Evolutionary conservation across 1,284 basidiomycete species (phyloP).

Genomic region (Apiotrichum brassicae): DNA sequence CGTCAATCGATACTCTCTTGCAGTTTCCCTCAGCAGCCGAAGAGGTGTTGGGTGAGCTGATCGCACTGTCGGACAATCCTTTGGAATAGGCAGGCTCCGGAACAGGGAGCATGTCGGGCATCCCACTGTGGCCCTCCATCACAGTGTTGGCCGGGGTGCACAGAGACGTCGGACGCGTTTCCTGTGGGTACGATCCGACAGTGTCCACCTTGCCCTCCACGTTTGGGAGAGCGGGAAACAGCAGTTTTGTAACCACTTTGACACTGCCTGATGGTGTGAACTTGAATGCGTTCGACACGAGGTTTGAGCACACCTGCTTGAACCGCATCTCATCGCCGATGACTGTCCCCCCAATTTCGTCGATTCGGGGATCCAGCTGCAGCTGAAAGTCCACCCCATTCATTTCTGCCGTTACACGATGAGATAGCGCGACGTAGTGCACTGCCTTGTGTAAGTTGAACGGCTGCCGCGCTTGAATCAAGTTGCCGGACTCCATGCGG

Average conservation of each 20-base stretch:
- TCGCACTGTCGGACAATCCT: no score
- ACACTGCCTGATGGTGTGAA: slow-evolving; percentile 63
- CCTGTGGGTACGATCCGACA: background rate
- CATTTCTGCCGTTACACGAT: slow-evolving; percentile 67
- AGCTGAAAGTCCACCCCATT: slow-evolving; percentile 62
- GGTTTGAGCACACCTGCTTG: slow-evolving; percentile 61
- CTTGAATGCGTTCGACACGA: slow-evolving; percentile 50
- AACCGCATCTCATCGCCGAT: slow-evolving; percentile 59
- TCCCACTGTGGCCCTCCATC: no score
- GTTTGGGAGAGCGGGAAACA: slow-evolving; percentile 15
- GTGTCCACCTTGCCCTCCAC: background rate
- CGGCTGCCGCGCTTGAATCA: slow-evolving; percentile 51
- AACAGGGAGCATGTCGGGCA: no score
- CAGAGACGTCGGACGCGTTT: background rate
- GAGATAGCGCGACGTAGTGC: slow-evolving; percentile 68
- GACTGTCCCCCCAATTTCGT: slow-evolving; percentile 53
- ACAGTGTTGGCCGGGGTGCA: background rate
- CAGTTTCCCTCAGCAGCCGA: background rate
- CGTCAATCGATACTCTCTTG: background rate
- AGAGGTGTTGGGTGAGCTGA: background rate
- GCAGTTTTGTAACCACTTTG: slow-evolving; percentile 40
- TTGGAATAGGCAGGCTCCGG: no score
- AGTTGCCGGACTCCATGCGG: slow-evolving; percentile 48
- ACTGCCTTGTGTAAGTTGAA: slow-evolving; percentile 79
- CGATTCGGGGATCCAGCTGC: slow-evolving; percentile 65